A percentile compares a stretch with the other conserved stretches of the same genome.
These are phyloP conservation scores for Oidiodendron maius DNA, from an alignment of 495 filamentous ascomycete species.

Conservation along the genomic window DNA sequence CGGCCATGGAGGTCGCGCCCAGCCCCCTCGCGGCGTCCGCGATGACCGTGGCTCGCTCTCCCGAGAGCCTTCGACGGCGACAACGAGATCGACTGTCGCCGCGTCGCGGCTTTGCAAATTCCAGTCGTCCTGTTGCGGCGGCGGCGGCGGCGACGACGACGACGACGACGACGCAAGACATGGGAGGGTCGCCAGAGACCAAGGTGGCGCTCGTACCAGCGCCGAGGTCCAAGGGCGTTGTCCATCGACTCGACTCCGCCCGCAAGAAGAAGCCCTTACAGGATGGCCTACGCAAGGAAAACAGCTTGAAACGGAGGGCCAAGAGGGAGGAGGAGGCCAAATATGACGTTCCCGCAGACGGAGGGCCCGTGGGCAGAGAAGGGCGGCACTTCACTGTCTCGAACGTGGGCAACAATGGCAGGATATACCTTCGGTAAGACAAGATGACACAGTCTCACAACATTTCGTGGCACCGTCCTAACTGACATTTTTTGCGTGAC, in stretches of 20 bases:
- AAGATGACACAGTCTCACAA: too few species aligned
- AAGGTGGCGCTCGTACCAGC: conserved; percentile 13
- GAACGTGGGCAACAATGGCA: conserved; percentile 89
- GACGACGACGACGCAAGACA: conserved; percentile 1
- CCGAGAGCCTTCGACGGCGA: conserved; percentile 22
- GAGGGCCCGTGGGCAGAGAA: conserved; percentile 37
- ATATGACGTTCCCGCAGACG: conserved; percentile 42
- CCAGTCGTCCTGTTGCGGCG: conserved; percentile 10
- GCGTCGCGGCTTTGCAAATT: conserved; percentile 16
- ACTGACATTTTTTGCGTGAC: too few species aligned
- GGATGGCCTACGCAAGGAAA: conserved; percentile 22
- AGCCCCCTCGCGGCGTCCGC: too few species aligned
- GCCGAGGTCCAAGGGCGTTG: conserved; percentile 12
- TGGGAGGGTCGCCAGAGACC: conserved; percentile 7
- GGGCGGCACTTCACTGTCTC: conserved; percentile 87
- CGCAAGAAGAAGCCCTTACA: conserved; percentile 14
- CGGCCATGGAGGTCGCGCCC: too few species aligned
- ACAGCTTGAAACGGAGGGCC: conserved; percentile 18
- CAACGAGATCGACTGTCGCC: conserved; percentile 23
- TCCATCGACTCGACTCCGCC: conserved; percentile 5
- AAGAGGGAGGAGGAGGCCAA: conserved; percentile 27
- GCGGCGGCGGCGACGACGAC: conserved; percentile 7
- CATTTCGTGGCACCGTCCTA: too few species aligned
- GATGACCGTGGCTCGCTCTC: conserved; percentile 8
- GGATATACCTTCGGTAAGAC: conserved; percentile 87